Percentiles rank a stretch among this genome's conserved stretches.
Conservation (phyloP, 1,284 basidiomycete species). For the Cutaneotrichosporon daszewskae region DNA sequence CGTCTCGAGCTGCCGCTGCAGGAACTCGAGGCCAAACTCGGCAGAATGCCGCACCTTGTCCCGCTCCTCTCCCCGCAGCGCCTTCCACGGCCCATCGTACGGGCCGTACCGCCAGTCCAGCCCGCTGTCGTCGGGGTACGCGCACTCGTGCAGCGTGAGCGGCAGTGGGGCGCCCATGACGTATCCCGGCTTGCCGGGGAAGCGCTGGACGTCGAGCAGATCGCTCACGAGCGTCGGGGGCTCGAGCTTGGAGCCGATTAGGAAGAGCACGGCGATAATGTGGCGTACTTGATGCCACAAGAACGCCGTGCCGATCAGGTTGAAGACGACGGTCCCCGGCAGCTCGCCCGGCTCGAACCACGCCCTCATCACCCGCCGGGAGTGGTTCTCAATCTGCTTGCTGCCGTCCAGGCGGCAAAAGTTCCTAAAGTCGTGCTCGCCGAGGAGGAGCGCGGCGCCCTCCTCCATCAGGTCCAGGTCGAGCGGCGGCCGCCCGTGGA, state of each 20-base stretch:
- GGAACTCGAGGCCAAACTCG: conserved; percentile 30
- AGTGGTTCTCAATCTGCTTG: conserved; percentile 75
- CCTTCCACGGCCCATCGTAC: conserved; percentile 42
- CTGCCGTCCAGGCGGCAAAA: conserved; percentile 89
- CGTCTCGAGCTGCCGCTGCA: conserved; percentile 33
- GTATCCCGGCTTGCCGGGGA: conserved; percentile 77
- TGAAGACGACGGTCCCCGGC: conserved; percentile 59
- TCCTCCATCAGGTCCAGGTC: conserved; percentile 71
- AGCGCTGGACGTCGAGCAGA: conserved; percentile 59
- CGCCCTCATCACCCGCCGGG: conserved; percentile 32
- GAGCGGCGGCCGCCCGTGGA: conserved; percentile 51
- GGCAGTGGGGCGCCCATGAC: conserved; percentile 89
- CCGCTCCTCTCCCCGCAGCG: conserved; percentile 13
- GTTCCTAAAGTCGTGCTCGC: conserved; percentile 94
- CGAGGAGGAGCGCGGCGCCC: conserved; percentile 67
- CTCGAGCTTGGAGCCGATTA: conserved; percentile 80
- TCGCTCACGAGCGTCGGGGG: conserved; percentile 63
- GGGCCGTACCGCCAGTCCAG: conserved; percentile 65
- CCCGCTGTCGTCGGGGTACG: conserved; percentile 61
- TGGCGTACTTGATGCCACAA: conserved; percentile 97
- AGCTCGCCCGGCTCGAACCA: conserved; percentile 28
- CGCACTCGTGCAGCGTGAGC: conserved; percentile 87
- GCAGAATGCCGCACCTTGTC: conserved; percentile 12
- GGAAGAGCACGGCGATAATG: conserved; percentile 87
- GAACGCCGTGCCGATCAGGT: conserved; percentile 84